A percentile compares a stretch with the other conserved stretches of the same genome.
Conservation (phyloP, 129 eudicot genomes). For the Deinandra increscens region DNA sequence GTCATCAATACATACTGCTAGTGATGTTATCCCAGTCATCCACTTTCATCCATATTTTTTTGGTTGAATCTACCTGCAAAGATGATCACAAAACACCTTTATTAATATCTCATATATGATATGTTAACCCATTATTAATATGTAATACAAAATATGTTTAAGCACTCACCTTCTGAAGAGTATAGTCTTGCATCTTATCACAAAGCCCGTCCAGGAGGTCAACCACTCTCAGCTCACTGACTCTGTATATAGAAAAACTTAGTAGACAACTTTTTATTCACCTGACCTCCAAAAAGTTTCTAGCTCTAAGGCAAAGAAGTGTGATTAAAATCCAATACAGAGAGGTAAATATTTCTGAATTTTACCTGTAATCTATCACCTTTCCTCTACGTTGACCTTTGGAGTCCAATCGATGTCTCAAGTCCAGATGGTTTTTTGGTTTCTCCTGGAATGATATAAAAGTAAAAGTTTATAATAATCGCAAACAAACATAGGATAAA, state of each 20-base stretch:
- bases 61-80: constrained; percentile 61
- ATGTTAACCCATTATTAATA: background rate
- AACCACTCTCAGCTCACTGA: constrained; percentile 92
- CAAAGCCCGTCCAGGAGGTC: constrained; percentile 98
- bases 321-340: constrained; percentile 17
- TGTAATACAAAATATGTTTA: background rate
- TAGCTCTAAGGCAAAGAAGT: constrained; percentile 7
- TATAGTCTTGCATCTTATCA: constrained; percentile 95
- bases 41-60: constrained; percentile 75
- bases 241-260: constrained; percentile 41
- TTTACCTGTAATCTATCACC: constrained; percentile 91
- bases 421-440: constrained; percentile 92
- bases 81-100: constrained; percentile 19
- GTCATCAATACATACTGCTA: constrained; percentile 51
- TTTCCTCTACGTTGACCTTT: constrained; percentile 94
- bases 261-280: constrained; percentile 4
- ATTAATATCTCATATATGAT: background rate
- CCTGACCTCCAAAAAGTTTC: background rate
- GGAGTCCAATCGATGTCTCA: constrained; percentile 92
- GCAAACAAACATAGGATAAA: background rate
- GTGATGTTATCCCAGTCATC: constrained; percentile 66
- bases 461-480: background rate
- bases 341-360: constrained; percentile 9
- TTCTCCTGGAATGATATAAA: constrained; percentile 50
- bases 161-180: constrained; percentile 71